These are phyloP conservation scores for Trametes polyzona DNA, from an alignment of 1,284 basidiomycete genomes.

Conservation along the genomic window DNA sequence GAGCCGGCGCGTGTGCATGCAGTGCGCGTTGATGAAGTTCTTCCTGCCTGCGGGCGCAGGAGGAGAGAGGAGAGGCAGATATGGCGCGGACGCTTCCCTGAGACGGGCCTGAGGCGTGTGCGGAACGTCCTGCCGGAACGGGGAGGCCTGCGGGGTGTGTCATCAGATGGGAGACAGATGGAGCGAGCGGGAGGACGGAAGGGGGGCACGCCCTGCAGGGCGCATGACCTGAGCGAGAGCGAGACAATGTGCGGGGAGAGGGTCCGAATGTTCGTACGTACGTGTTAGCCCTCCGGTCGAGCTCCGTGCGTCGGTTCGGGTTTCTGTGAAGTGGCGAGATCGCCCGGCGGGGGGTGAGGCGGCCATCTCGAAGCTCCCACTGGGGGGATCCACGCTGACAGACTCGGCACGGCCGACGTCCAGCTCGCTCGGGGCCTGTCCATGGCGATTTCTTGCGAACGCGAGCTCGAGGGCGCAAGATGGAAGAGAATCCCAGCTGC, in stretches of 20 bases:
- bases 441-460: neutral
- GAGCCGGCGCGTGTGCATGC: neutral
- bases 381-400: slow-evolving; percentile 11
- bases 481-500: slow-evolving; percentile 20
- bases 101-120: neutral
- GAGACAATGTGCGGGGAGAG: neutral
- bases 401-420: slow-evolving; percentile 6
- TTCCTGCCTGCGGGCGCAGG: too few species aligned
- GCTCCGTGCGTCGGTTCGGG: neutral
- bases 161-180: neutral
- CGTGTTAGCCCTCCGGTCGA: neutral
- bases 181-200: neutral
- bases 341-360: neutral
- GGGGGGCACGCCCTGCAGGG: too few species aligned
- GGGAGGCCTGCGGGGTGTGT: neutral
- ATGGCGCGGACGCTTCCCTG: neutral
- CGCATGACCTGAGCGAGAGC: neutral
- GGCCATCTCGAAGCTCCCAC: neutral
- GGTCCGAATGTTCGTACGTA: slow-evolving; percentile 1
- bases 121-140: neutral
- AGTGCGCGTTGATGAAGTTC: neutral
- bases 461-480: neutral
- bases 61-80: neutral
- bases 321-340: slow-evolving; percentile 5
- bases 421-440: slow-evolving; percentile 1